Evolutionary conservation across 228 moss, liverwort and hornwort species (phyloP).

Genomic region (Sphagnum fallax): DNA sequence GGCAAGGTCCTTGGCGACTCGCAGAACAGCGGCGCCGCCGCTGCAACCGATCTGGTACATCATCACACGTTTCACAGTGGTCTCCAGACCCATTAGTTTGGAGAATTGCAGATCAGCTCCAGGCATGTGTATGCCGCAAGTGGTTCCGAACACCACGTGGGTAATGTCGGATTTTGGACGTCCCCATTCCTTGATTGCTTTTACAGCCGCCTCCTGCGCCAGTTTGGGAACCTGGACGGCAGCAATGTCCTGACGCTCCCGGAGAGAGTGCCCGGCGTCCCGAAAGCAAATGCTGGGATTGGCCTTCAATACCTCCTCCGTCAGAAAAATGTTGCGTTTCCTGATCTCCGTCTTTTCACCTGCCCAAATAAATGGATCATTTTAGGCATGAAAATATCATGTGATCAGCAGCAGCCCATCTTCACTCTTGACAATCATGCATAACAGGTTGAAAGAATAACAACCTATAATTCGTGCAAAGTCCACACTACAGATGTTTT

Average conservation of each 20-base stretch:
- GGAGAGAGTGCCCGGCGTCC: not conserved
- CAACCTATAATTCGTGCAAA: too few relatives aligned
- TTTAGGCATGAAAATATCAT: too few relatives aligned
- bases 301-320: not conserved
- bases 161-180: too few relatives aligned
- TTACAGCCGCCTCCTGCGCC: not conserved
- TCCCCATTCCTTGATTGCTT: too few relatives aligned
- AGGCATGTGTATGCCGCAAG: not conserved
- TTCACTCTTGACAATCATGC: too few relatives aligned
- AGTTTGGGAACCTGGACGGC: not conserved
- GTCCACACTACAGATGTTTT: too few relatives aligned
- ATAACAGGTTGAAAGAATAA: too few relatives aligned
- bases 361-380: not conserved
- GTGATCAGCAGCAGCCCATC: too few relatives aligned
- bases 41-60: not conserved
- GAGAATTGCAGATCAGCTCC: not conserved
- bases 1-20: not conserved
- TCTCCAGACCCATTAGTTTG: not conserved
- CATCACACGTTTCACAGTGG: not conserved
- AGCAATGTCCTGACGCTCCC: not conserved
- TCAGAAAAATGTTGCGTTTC: not conserved
- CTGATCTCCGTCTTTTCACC: not conserved
- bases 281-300: not conserved
- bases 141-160: not conserved
- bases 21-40: not conserved